A percentile compares a stretch with the other conserved stretches of the same genome.
Conservation (phyloP, 257 asterid species). For the Capsicum rhomboideum region DNA sequence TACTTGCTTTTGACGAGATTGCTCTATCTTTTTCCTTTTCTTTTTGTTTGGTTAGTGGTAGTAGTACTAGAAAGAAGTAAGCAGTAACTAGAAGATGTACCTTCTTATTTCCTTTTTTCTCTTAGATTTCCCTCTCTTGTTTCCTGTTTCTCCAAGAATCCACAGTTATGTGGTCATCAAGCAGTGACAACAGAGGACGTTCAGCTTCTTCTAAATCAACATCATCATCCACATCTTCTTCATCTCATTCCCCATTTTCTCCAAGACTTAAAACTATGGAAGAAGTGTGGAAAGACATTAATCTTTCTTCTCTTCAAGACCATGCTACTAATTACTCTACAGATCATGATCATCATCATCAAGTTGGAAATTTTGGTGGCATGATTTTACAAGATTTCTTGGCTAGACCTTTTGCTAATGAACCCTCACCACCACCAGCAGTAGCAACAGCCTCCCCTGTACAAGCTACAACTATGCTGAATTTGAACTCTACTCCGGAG, state of each 20-base stretch:
- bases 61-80: background rate
- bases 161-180: background rate
- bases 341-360: background rate
- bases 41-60: background rate
- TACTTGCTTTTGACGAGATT: background rate
- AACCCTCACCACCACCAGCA: conserved; percentile 20
- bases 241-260: conserved; percentile 3
- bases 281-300: conserved; percentile 67
- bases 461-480: conserved; percentile 34
- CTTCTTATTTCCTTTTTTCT: background rate
- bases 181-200: background rate
- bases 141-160: background rate
- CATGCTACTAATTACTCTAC: conserved; percentile 10
- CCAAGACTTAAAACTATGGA: conserved; percentile 41
- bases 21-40: too few species aligned
- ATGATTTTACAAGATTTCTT: conserved; percentile 52
- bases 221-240: background rate
- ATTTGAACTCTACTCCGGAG: conserved; percentile 33
- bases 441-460: background rate
- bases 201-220: background rate
- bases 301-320: conserved; percentile 32
- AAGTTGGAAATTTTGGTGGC: conserved; percentile 9
- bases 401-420: conserved; percentile 16
- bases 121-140: background rate
- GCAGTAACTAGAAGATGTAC: background rate